phyloP scores from a whole-genome alignment of 192 early-diverging fungal species.

The Coemansia sp. region DNA sequence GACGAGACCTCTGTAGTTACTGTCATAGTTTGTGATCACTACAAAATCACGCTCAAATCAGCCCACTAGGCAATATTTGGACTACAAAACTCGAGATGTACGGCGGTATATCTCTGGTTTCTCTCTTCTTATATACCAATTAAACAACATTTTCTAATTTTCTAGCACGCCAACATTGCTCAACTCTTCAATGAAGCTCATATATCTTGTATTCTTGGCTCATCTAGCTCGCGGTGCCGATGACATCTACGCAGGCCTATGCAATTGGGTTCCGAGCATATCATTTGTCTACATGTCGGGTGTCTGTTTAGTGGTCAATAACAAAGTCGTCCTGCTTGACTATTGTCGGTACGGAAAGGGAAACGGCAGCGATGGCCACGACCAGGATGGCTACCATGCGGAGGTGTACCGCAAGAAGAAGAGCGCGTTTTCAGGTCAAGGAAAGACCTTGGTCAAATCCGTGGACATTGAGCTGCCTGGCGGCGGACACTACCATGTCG shows the following conservation, averaged over 20 bases:
- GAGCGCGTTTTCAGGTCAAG: neutral
- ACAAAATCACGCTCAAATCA: too few species aligned
- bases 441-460: neutral
- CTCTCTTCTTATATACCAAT: too few species aligned
- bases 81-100: too few species aligned
- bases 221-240: neutral
- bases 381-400: conserved; percentile 2
- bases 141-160: too few species aligned
- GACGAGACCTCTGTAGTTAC: too few species aligned
- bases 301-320: neutral
- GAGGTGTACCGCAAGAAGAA: conserved; percentile 5
- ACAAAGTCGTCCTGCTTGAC: neutral
- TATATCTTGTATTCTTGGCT: neutral
- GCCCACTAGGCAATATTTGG: too few species aligned
- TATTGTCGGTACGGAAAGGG: neutral
- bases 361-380: conserved; percentile 3
- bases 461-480: neutral
- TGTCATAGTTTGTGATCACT: too few species aligned
- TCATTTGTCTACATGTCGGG: conserved; percentile 5
- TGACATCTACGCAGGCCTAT: neutral
- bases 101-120: too few species aligned
- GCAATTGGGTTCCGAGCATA: conserved; percentile 2
- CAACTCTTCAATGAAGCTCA: neutral
- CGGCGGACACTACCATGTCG: neutral
- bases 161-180: too few species aligned